These are phyloP conservation scores for Trichoderma simmonsii DNA, from an alignment of 2,329 filamentous ascomycete genomes.

Conservation along the genomic window DNA sequence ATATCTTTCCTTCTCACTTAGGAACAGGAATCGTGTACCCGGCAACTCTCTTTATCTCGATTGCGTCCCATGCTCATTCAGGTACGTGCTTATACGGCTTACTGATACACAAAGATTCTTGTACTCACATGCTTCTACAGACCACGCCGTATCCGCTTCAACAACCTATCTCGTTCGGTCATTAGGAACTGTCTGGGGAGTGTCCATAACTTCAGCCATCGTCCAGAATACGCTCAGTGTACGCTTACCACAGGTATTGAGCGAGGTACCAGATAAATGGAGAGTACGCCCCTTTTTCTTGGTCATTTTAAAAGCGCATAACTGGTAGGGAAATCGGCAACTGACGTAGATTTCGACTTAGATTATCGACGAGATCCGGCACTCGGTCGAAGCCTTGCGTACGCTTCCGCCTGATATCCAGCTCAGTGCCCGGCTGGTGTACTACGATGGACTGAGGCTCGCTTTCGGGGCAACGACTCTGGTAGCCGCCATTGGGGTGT, in stretches of 20 bases:
- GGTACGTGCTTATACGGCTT: constrained; percentile 39
- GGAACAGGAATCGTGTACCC: constrained; percentile 61
- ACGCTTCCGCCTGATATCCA: constrained; percentile 55
- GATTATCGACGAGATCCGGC: constrained; percentile 60
- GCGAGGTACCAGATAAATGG: constrained; percentile 55
- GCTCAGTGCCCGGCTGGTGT: constrained; percentile 54
- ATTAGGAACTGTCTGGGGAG: constrained; percentile 61
- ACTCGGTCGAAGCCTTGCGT: constrained; percentile 53
- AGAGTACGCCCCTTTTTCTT: constrained; percentile 43
- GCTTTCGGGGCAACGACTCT: constrained; percentile 54
- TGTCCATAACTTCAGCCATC: constrained; percentile 60
- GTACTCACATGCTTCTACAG: constrained; percentile 25
- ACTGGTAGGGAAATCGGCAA: constrained; percentile 16
- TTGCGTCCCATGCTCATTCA: constrained; percentile 60
- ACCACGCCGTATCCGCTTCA: constrained; percentile 61
- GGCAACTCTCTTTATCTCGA: constrained; percentile 56
- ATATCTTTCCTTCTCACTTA: constrained; percentile 56
- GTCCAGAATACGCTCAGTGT: constrained; percentile 59
- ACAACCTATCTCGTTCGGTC: constrained; percentile 63
- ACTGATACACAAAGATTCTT: background rate
- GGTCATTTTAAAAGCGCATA: background rate
- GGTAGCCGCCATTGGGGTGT: constrained; percentile 46
- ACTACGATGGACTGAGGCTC: constrained; percentile 56
- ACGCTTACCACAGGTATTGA: constrained; percentile 51
- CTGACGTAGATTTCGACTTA: constrained; percentile 31